Evolutionary conservation across 208 protist species (phyloP).

Genomic region (Leptomonas seymouri): DNA sequence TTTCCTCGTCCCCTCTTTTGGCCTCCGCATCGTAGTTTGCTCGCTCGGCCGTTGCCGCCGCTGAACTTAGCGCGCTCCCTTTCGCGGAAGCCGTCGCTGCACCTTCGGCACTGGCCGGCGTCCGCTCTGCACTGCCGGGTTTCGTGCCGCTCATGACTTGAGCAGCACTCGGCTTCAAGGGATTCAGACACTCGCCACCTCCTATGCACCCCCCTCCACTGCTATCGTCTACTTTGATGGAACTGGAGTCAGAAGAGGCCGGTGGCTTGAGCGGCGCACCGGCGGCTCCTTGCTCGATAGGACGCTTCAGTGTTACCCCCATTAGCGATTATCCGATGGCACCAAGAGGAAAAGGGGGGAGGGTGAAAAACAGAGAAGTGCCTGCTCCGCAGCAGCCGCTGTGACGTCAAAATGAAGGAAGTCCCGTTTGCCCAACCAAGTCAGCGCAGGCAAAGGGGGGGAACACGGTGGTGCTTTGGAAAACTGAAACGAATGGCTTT

Average conservation of each 20-base stretch:
- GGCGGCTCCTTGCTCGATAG: background rate
- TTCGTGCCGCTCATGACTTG: conserved; percentile 8
- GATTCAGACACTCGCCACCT: background rate
- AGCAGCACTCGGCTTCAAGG: background rate
- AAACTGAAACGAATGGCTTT: too few species aligned
- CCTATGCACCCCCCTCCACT: background rate
- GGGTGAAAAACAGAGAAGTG: too few species aligned
- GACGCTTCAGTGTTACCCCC: conserved; percentile 18
- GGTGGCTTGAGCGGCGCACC: background rate
- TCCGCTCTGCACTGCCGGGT: background rate
- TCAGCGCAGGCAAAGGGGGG: too few species aligned
- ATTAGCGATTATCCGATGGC: background rate
- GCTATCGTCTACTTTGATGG: conserved; percentile 4
- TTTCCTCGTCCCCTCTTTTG: background rate
- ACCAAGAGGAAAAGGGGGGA: too few species aligned
- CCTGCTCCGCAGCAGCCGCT: too few species aligned
- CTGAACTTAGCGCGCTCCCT: background rate
- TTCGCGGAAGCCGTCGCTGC: background rate
- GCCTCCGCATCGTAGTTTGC: background rate
- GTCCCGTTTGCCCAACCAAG: too few species aligned
- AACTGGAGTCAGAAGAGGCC: conserved; percentile 1
- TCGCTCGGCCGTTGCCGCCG: background rate
- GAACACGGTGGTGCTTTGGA: too few species aligned
- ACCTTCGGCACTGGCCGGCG: background rate
- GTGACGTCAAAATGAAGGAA: too few species aligned